Base-by-base conservation (phyloP, 768 basidiomycete genomes). In the Lactarius tabidus region DNA sequence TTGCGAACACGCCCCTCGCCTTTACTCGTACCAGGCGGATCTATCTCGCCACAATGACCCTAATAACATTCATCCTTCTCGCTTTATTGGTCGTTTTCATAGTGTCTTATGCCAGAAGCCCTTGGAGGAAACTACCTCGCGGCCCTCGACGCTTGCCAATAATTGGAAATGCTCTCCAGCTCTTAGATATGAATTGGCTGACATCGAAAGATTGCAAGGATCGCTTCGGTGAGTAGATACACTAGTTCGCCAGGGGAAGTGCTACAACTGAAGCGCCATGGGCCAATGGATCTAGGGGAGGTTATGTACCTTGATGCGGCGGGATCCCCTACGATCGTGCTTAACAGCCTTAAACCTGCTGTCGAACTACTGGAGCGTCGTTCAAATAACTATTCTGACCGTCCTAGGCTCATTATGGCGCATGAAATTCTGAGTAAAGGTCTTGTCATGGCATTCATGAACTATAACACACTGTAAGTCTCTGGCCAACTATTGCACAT, bases 341-440 rank as follows among this genome's bases (percentile, higher is more conserved):
- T 76, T 48, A 74, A 70, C 53, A 65, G 68, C 26, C 48, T 60
- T 9, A 64, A 72, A 36, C 69, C 70, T 23, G 72, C 70, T 2
- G 31, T 52, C 20, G 75, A 75, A 26, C 66, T 77, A 6, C 69
- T 75, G 3, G 76, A 76, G 12, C 67, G 69, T 23, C 65, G 72
- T 29, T 60, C 70, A 0, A 51, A 55, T 8, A 74, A 71, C 33
- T 75, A 77, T 38, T 75, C 75, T 1, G 71, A 70, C 43, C 4
- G 48, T 26, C 48, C 23, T 0, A 23, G 48, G 26, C 6, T 51
- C 26, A 51, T 51, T 15, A 51, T 69, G 55, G 62, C 62, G 0
- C 53, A 61, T 15, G 68, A 69, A 0, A 59, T 69, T 12, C 55
- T 67, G 2, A 57, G 43, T n/a, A 51, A 59, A 12, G 66, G 63